Conservation (phyloP, 495 filamentous ascomycete genomes). For the Trichoderma parareesei region DNA sequence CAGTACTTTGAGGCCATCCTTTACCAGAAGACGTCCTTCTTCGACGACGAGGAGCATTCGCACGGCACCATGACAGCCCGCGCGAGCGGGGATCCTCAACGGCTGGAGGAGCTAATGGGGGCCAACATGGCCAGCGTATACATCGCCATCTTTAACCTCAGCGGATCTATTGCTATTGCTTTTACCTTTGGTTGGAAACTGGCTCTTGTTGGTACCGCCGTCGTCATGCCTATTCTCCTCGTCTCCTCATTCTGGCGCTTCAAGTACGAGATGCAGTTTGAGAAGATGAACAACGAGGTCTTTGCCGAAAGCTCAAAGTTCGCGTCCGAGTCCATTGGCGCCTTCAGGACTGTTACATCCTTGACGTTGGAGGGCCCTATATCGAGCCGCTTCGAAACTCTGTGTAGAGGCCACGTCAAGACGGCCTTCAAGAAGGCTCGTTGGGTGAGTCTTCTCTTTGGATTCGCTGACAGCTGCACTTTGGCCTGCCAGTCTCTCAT, state of each 20-base stretch:
- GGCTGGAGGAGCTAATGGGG: conserved; percentile 55
- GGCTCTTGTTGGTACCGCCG: conserved; percentile 40
- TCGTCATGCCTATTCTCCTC: conserved; percentile 41
- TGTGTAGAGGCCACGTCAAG: conserved; percentile 32
- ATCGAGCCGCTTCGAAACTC: conserved; percentile 31
- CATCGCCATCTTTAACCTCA: conserved; percentile 40
- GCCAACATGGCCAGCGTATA: conserved; percentile 49
- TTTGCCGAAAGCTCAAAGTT: conserved; percentile 53
- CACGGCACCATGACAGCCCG: conserved; percentile 53
- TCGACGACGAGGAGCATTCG: conserved; percentile 54
- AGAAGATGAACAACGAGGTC: conserved; percentile 45
- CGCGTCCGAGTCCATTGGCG: conserved; percentile 51
- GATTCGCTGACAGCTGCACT: conserved; percentile 34
- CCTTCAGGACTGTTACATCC: conserved; percentile 49
- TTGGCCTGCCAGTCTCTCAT: conserved; percentile 41
- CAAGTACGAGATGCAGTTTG: conserved; percentile 48
- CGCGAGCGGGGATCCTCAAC: conserved; percentile 49
- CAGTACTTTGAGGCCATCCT: conserved; percentile 53
- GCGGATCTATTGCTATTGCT: conserved; percentile 41
- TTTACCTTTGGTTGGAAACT: conserved; percentile 53
- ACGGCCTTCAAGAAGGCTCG: conserved; percentile 36
- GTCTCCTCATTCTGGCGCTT: conserved; percentile 44
- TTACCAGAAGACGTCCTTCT: conserved; percentile 52
- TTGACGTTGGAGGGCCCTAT: conserved; percentile 51
- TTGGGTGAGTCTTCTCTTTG: conserved; percentile 36